Evolutionary conservation across 805 yeast species (phyloP).

Genomic region (Candida germanica): DNA sequence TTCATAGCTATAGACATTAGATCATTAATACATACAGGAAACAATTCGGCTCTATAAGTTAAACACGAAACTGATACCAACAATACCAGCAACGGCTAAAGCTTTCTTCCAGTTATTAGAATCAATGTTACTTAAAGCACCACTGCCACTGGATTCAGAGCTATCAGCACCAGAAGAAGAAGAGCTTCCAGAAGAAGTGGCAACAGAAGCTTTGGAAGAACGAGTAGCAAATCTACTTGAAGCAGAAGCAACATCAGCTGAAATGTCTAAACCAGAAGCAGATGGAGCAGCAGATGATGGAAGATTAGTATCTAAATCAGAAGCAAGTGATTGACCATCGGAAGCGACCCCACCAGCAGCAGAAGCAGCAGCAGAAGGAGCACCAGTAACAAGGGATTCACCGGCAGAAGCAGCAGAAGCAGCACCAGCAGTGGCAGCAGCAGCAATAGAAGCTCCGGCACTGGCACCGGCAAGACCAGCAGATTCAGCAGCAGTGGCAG

Average conservation of each 20-base stretch:
- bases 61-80: constrained; percentile 34
- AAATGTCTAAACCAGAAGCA: constrained; percentile 9
- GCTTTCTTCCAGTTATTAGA: constrained; percentile 36
- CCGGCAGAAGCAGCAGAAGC: constrained; percentile 10
- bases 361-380: constrained; percentile 9
- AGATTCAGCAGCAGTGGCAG: constrained; percentile 13
- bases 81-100: constrained; percentile 32
- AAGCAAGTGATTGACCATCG: constrained; percentile 2
- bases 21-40: too few species aligned
- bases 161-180: constrained; percentile 11
- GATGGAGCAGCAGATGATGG: constrained; percentile 12
- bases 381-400: constrained; percentile 15
- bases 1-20: too few species aligned
- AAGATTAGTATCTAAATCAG: constrained; percentile 13
- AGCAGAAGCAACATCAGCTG: constrained; percentile 13
- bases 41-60: constrained; percentile 19
- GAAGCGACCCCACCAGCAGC: constrained; percentile 12
- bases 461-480: constrained; percentile 15
- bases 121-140: constrained; percentile 17
- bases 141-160: constrained; percentile 14
- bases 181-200: constrained; percentile 2
- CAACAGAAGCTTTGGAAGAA: constrained; percentile 4
- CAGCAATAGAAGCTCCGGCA: constrained; percentile 14
- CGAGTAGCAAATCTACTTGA: constrained; percentile 3
- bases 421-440: constrained; percentile 11